phyloP scores from a whole-genome alignment of 2,329 filamentous ascomycete species.

The Ophiocordyceps robertsii region DNA sequence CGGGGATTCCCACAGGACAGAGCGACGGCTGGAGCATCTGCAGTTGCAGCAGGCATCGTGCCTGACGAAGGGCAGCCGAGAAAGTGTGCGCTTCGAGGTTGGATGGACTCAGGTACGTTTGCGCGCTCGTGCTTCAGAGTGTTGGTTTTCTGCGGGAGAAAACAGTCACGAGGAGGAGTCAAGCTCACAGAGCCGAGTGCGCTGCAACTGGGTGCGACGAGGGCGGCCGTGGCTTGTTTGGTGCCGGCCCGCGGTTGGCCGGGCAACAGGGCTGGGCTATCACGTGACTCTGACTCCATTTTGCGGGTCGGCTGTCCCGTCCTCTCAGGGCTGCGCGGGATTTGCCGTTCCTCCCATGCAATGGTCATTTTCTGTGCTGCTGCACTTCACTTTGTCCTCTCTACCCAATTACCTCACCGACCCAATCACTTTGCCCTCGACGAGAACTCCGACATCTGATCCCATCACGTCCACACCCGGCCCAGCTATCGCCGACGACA shows the following conservation, averaged over 20 bases:
- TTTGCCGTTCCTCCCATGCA: slow-evolving; percentile 13
- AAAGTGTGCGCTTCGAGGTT: too few species aligned
- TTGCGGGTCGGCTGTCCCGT: slow-evolving; percentile 3
- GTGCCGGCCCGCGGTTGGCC: slow-evolving; percentile 5
- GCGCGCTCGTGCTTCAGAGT: background rate
- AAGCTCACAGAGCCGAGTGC: background rate
- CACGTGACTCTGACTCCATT: slow-evolving; percentile 14
- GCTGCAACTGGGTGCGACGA: background rate
- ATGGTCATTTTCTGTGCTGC: slow-evolving; percentile 15
- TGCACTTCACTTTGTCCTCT: slow-evolving; percentile 13
- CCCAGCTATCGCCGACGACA: background rate
- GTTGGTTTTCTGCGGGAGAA: background rate
- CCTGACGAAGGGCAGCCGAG: slow-evolving; percentile 4
- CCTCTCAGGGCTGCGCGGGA: slow-evolving; percentile 12
- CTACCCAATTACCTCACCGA: slow-evolving; percentile 3
- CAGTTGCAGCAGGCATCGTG: slow-evolving; percentile 46
- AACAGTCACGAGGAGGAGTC: background rate
- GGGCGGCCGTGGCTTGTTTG: background rate
- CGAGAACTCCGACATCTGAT: slow-evolving; percentile 1
- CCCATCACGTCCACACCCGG: background rate
- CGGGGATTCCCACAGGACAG: slow-evolving; percentile 44
- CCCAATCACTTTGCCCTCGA: slow-evolving; percentile 1
- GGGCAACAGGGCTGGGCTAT: slow-evolving; percentile 2
- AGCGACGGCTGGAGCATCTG: slow-evolving; percentile 50
- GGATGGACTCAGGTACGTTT: too few species aligned